Conservation (phyloP, 495 filamentous ascomycete species). For the Cercophora samala region DNA sequence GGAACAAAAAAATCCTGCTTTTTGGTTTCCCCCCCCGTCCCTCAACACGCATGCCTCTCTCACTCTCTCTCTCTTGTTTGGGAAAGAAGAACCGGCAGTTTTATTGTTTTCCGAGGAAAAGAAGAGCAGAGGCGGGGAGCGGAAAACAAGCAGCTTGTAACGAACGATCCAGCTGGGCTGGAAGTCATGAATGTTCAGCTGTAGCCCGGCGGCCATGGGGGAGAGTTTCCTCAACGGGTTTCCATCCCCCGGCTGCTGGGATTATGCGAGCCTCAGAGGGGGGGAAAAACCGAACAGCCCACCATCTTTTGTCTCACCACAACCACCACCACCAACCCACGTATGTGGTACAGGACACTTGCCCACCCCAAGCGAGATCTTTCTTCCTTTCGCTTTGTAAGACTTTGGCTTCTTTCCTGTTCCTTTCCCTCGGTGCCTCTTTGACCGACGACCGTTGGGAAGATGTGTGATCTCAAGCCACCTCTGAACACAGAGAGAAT, state of each 20-base stretch:
- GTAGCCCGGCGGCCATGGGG: neutral
- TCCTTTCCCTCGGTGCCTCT: neutral
- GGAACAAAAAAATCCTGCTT: neutral
- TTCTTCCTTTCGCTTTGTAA: no score
- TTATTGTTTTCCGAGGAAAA: neutral
- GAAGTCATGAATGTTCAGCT: no score
- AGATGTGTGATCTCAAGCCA: neutral
- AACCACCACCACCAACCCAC: no score
- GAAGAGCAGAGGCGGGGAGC: neutral
- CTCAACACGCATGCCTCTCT: neutral
- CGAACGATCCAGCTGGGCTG: neutral
- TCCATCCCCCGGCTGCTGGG: no score
- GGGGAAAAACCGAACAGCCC: neutral
- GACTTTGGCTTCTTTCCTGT: neutral
- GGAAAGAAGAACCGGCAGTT: neutral
- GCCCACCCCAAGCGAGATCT: no score
- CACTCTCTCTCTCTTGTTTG: no score
- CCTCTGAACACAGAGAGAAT: neutral
- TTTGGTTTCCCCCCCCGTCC: no score
- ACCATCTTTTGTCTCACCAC: neutral
- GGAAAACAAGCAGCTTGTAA: neutral
- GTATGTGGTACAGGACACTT: neutral
- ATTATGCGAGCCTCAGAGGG: neutral
- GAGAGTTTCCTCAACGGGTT: neutral
- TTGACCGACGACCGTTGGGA: neutral